Base-by-base conservation (phyloP, 1,284 basidiomycete genomes). In the Puccinia triticina region DNA sequence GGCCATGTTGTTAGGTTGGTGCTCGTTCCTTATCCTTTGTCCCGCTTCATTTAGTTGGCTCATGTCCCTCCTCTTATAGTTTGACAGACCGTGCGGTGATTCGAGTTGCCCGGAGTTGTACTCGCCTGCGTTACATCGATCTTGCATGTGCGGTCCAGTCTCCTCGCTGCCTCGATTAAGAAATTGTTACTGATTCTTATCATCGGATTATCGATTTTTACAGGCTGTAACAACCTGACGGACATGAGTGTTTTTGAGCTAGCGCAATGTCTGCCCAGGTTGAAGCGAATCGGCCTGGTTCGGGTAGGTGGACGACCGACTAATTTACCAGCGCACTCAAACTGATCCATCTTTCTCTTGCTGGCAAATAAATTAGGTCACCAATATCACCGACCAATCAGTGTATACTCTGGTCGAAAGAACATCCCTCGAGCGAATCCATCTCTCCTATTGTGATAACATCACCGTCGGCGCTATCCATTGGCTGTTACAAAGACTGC, bases 361-460 rank as follows among this genome's bases (percentile, higher is more conserved):
- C 29, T 18, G 66, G n/a, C 23, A 21, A 18, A 0, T 0, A 72
- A 32, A 32, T 89, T 90, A 84, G 93, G 95, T 96, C 73, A 91
- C 89, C 85, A 94, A 96, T 85, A 89, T 99, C 77, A 99, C 97
- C 2, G 96, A 99, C 86, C 92, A 94, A 85, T 94, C 94, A 0
- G 92, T 99, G 40, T 94, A 93, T 85, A 90, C 94, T 0, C 90
- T 99, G 12, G 94, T 92, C 3, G 88, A 89, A 64, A 87, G 89
- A 11, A 94, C 94, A 1, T 86, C 85, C 43, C 90, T 99, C 32
- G 97, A 99, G 86, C 92, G 97, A 50, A 94, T 99, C 46, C 97
- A 99, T 87, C 89, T 99, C 34, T 97, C 95, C 0, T 99, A 98
- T 87, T 99, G 97, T 88, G 94, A 98, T 86, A 94, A 97, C 85